These are phyloP conservation scores for Thelephora terrestris DNA, from an alignment of 1,284 basidiomycete species.

Conservation along the genomic window DNA sequence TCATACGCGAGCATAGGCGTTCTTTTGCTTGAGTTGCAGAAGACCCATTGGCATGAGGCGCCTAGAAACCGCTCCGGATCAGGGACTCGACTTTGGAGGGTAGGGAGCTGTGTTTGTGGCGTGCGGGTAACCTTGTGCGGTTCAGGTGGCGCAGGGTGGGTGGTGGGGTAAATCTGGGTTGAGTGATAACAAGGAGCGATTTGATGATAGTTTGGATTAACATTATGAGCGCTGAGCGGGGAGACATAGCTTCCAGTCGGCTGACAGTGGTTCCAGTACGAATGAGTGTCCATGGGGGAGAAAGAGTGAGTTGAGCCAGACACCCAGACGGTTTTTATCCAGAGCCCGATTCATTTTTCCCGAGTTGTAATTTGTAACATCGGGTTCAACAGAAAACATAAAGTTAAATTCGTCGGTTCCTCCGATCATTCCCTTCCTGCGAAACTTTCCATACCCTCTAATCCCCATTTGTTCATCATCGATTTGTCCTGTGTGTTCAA, in stretches of 20 bases:
- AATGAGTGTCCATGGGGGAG: not conserved
- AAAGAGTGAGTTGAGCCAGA: slow-evolving; percentile 7
- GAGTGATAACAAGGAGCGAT: no score
- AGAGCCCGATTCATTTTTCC: not conserved
- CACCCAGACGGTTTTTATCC: slow-evolving; percentile 35
- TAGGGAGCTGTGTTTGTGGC: no score
- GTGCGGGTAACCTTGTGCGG: no score
- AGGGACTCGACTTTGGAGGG: no score
- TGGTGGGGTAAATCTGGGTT: no score
- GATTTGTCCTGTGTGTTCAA: slow-evolving; percentile 63
- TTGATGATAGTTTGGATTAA: no score
- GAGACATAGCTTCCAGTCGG: no score
- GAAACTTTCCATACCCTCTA: slow-evolving; percentile 86
- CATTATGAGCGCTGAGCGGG: no score
- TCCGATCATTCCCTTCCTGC: slow-evolving; percentile 22
- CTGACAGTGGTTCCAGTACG: slow-evolving; percentile 28
- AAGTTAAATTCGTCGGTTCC: no score
- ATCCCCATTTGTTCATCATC: slow-evolving; percentile 90
- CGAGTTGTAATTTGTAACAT: slow-evolving; percentile 17
- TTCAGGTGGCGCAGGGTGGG: no score
- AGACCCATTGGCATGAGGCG: no score
- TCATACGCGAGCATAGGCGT: slow-evolving; percentile 47
- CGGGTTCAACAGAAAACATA: slow-evolving; percentile 28
- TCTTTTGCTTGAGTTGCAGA: slow-evolving; percentile 13
- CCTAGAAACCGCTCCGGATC: no score